Percentiles rank a stretch among this genome's conserved stretches.
Conservation (phyloP, 2,329 filamentous ascomycete species). For the Aspergillus alliaceus region DNA sequence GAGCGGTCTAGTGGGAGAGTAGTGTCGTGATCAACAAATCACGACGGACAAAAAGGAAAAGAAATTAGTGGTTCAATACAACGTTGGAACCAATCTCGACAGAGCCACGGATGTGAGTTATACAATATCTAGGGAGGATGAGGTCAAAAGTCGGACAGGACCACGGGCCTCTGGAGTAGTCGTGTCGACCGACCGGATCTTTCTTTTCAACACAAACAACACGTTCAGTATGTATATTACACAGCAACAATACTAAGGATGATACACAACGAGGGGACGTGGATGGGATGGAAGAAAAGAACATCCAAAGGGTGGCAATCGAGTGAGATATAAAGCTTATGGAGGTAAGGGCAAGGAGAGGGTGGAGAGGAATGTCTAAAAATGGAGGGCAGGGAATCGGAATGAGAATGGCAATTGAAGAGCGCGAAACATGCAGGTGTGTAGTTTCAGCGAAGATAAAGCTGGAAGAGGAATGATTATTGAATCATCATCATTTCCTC, state of each 20-base stretch:
- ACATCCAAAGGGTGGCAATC: background rate
- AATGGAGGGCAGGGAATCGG: conserved; percentile 1
- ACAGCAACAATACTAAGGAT: background rate
- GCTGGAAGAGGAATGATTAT: background rate
- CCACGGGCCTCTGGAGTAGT: background rate
- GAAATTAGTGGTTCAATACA: no score
- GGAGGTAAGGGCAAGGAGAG: background rate
- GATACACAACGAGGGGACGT: conserved; percentile 2
- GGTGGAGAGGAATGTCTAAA: background rate
- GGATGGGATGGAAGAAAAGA: background rate
- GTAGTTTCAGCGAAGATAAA: background rate
- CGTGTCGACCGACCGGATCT: background rate
- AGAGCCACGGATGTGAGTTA: background rate
- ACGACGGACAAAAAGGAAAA: background rate
- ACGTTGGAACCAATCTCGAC: background rate
- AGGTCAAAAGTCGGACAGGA: background rate
- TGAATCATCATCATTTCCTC: background rate
- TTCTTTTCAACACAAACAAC: background rate
- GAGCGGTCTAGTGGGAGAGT: conserved; percentile 18
- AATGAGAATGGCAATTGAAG: background rate
- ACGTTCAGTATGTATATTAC: background rate
- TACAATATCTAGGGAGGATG: conserved; percentile 6
- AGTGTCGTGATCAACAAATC: conserved; percentile 3
- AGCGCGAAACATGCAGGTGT: conserved; percentile 1
- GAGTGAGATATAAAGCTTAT: background rate